phyloP scores from a whole-genome alignment of 257 asterid species.

The Thymus quinquecostatus region DNA sequence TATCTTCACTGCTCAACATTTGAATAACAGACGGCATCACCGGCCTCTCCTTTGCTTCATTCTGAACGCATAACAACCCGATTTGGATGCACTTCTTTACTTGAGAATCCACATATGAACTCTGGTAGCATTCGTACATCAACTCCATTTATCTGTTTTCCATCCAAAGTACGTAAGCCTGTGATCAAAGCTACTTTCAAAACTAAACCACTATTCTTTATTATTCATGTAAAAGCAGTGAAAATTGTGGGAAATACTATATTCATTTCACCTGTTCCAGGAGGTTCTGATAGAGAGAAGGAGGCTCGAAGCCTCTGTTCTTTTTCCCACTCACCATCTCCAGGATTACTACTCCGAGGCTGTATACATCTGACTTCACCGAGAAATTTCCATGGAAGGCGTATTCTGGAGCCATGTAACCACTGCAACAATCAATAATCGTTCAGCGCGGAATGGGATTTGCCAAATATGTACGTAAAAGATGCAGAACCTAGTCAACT shows the following conservation, averaged over 20 bases:
- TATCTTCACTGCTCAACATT: constrained; percentile 23
- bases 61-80: constrained; percentile 31
- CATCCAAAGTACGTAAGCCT: background rate
- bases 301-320: no score
- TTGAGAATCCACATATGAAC: constrained; percentile 13
- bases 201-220: no score
- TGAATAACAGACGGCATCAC: constrained; percentile 28
- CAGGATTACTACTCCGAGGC: no score
- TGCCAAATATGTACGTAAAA: background rate
- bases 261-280: no score
- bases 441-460: background rate
- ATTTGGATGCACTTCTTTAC: constrained; percentile 31
- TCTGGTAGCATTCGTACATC: constrained; percentile 9
- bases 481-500: background rate
- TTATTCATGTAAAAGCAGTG: no score
- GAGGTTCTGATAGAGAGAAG: no score
- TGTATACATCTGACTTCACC: no score
- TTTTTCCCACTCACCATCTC: constrained; percentile 30
- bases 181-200: no score
- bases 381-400: no score
- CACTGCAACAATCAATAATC: no score
- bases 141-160: constrained; percentile 19
- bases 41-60: constrained; percentile 17
- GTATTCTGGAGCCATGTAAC: no score
- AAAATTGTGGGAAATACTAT: no score